These are phyloP conservation scores for Paecilomyces niveus DNA, from an alignment of 2,329 filamentous ascomycete genomes.

Conservation along the genomic window DNA sequence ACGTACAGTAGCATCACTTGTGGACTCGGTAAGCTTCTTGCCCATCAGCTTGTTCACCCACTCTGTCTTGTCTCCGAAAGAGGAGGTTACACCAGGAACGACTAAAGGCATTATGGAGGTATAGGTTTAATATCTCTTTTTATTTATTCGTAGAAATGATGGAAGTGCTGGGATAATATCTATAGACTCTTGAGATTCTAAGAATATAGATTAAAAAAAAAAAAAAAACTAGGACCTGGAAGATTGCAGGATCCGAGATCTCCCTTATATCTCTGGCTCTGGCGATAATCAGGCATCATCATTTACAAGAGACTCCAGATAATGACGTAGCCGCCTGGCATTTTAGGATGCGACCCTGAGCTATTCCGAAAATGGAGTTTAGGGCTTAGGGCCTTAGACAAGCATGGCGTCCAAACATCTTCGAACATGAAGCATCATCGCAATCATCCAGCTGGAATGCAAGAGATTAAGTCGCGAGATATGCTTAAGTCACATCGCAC, in stretches of 20 bases:
- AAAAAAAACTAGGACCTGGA: neutral
- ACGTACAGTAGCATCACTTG: conserved; percentile 28
- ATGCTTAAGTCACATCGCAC: neutral
- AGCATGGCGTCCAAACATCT: neutral
- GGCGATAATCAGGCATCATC: neutral
- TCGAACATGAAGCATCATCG: neutral
- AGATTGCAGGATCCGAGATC: neutral
- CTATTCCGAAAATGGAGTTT: neutral
- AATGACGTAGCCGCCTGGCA: neutral
- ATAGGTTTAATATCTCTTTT: neutral
- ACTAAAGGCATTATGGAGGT: conserved; percentile 39
- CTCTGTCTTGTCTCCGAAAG: conserved; percentile 26
- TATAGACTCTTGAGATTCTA: neutral
- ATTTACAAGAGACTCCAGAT: neutral
- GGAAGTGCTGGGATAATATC: too few species aligned
- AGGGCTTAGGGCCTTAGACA: neutral
- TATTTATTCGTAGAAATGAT: too few species aligned
- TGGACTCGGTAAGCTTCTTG: conserved; percentile 36
- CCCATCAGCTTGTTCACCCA: conserved; percentile 41
- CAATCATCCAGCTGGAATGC: neutral
- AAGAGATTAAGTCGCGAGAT: neutral
- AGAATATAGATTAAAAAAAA: neutral
- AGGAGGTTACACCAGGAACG: conserved; percentile 35
- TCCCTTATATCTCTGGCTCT: neutral
- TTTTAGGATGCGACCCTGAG: neutral